Conservation (phyloP, 2,329 filamentous ascomycete species). For the Hymenoscyphus repandus region DNA sequence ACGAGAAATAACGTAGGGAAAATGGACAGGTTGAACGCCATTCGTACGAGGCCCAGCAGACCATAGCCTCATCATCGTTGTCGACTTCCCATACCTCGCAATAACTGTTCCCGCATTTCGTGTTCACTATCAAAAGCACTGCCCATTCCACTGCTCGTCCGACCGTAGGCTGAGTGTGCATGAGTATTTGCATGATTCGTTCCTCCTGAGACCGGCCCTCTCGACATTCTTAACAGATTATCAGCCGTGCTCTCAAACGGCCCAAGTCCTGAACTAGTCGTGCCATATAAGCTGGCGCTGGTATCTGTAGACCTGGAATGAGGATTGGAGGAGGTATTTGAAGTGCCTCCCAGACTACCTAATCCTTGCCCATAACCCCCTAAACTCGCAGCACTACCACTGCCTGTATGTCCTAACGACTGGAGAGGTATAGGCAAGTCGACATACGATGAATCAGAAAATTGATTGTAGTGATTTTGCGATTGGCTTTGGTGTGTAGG, state of each 20-base stretch:
- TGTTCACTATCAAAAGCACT: conserved; percentile 19
- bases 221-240: conserved; percentile 16
- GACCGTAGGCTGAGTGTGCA: conserved; percentile 14
- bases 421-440: conserved; percentile 28
- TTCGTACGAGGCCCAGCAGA: background rate
- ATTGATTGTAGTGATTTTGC: conserved; percentile 26
- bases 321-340: conserved; percentile 6
- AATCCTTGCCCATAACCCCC: conserved; percentile 13
- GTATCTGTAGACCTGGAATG: conserved; percentile 19
- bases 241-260: conserved; percentile 16
- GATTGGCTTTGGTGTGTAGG: conserved; percentile 26
- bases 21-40: background rate
- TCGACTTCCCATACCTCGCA: conserved; percentile 22
- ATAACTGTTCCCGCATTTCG: conserved; percentile 23
- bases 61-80: too few relatives aligned
- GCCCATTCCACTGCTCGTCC: background rate
- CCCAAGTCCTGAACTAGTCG: conserved; percentile 15
- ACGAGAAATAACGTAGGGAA: too few relatives aligned
- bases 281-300: conserved; percentile 21
- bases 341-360: conserved; percentile 5
- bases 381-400: conserved; percentile 9
- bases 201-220: background rate
- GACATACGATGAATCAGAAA: conserved; percentile 26
- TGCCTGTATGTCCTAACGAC: conserved; percentile 23
- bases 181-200: conserved; percentile 4